Evolutionary conservation across 208 protist species (phyloP).

Genomic region (Angomonas deanei): DNA sequence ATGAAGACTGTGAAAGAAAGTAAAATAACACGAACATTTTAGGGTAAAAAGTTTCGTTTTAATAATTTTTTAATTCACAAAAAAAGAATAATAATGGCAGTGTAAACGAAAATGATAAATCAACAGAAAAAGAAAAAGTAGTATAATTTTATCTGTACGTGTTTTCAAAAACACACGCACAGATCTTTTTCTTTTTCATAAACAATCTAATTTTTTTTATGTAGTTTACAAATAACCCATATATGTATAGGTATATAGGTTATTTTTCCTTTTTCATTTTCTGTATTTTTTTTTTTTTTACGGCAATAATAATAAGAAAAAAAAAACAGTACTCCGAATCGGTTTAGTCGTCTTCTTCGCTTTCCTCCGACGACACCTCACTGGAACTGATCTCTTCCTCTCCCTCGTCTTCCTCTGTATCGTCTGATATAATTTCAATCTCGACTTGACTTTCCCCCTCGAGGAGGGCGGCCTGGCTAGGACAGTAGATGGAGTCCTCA

Average conservation of each 20-base stretch:
- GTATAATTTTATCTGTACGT: too few species aligned
- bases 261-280: constrained; percentile 9
- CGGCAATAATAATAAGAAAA: too few species aligned
- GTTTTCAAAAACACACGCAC: too few species aligned
- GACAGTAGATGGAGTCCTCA: constrained; percentile 68
- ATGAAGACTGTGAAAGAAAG: constrained; percentile 10
- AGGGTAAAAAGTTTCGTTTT: neutral
- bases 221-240: neutral
- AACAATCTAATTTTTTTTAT: too few species aligned
- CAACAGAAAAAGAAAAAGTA: too few species aligned
- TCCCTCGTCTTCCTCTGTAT: constrained; percentile 32
- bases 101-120: too few species aligned
- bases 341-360: neutral
- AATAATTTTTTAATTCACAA: neutral
- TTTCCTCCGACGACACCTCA: neutral
- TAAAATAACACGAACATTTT: neutral
- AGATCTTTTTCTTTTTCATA: too few species aligned
- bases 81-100: too few species aligned
- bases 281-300: constrained; percentile 1
- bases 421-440: constrained; percentile 71
- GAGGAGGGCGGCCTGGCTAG: constrained; percentile 55
- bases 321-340: too few species aligned
- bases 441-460: constrained; percentile 57
- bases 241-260: neutral
- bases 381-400: neutral